Base-by-base conservation (phyloP, 148 eudicot genomes). In the Chenopodium quinoa region DNA sequence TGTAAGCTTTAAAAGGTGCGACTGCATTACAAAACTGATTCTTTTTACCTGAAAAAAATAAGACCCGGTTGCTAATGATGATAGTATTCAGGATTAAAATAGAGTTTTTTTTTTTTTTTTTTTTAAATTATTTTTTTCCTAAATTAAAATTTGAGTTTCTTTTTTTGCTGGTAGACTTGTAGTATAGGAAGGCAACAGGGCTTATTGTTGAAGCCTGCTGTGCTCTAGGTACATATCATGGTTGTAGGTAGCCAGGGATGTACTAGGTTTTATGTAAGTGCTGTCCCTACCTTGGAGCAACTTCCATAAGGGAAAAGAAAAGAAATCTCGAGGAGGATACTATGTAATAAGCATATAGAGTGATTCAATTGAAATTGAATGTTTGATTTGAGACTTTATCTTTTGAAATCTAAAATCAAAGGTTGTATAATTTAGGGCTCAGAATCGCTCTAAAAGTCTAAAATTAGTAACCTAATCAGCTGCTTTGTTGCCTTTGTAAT, bases 151-250 rank as follows among this genome's bases (percentile, higher is more conserved):
- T 25, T 16, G 29, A 25, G 58, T n/a, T 50, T 69, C 67, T 14
- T 25, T n/a, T n/a, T 40, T 47, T 40, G 44, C 44, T 40, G 44
- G 44, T 40, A 40, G 34, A 29, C 23, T 47, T 75, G 29, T 83
- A 78, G 78, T 80, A 78, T 73, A 64, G 54, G 64, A 17, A 82
- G 80, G 34, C 63, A 77, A 67, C 46, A 27, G 54, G 67, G 67
- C 56, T 64, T 47, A 34, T 73, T 23, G 72, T 78, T 62, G 25
- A 64, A 83, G 81, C 74, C 29, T 52, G 68, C 54, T 11, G 60
- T 78, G 78, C 37, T 77, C 13, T 76, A 77, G 77, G 46, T 31
- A 11, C 64, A 81, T 66, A 75, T 81, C 79, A 31, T 66, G 37
- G 56, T 56, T 70, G 63, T 19, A 58, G 22, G 50, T 65, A 74